phyloP scores from a whole-genome alignment of 768 basidiomycete species.

The Suillus tomentosus region DNA sequence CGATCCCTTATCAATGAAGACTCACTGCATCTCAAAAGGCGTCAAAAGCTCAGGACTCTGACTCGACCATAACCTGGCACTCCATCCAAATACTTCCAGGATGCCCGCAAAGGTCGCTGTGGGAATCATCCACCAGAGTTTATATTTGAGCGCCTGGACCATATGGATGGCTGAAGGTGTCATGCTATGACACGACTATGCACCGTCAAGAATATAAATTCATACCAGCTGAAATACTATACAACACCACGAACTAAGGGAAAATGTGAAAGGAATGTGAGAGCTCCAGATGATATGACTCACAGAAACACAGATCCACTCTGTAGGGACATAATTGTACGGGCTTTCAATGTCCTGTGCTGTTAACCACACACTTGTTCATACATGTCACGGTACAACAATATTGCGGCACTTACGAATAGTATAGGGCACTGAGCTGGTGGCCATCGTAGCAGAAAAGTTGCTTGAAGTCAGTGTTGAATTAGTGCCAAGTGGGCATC shows the following conservation, averaged over 20 bases:
- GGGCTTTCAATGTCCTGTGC: slow-evolving; percentile 1
- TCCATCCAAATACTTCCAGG: slow-evolving; percentile 58
- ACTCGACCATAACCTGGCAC: slow-evolving; percentile 54
- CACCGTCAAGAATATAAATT: background rate
- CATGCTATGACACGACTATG: background rate
- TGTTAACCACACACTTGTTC: background rate
- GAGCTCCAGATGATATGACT: background rate
- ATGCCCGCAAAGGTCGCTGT: slow-evolving; percentile 50
- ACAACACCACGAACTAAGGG: slow-evolving; percentile 38
- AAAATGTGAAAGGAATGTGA: background rate
- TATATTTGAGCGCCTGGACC: slow-evolving; percentile 43
- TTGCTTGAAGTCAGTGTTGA: too few relatives aligned
- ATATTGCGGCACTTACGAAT: background rate
- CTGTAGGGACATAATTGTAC: slow-evolving; percentile 45
- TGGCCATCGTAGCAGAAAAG: background rate
- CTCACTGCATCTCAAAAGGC: slow-evolving; percentile 49
- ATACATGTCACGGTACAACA: too few relatives aligned
- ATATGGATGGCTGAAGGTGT: slow-evolving; percentile 46
- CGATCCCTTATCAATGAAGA: slow-evolving; percentile 1
- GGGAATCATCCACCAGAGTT: slow-evolving; percentile 54
- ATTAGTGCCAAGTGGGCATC: too few relatives aligned
- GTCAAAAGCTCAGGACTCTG: slow-evolving; percentile 17
- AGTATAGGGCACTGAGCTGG: background rate
- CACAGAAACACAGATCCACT: slow-evolving; percentile 35
- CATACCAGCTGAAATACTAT: slow-evolving; percentile 42